Percentiles rank a stretch among this genome's conserved stretches.
These are phyloP conservation scores for Dalechampia spathulata DNA, from an alignment of 441 rosid species.

Conservation along the genomic window DNA sequence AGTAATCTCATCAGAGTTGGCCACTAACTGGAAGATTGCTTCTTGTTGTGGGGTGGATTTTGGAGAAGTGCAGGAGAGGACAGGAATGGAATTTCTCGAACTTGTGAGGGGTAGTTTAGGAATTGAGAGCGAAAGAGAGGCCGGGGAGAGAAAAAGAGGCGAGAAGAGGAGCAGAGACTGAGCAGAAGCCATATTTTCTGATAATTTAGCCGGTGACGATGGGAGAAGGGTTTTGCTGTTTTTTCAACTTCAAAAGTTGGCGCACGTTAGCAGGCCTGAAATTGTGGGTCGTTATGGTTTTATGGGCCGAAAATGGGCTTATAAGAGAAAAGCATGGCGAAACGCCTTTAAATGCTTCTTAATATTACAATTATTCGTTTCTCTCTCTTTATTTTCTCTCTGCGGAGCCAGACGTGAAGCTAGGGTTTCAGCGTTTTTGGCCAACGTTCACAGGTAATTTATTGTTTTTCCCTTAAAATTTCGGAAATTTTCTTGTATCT, in stretches of 20 bases:
- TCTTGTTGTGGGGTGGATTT: slow-evolving; percentile 26
- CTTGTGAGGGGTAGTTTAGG: slow-evolving; percentile 16
- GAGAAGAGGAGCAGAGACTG: slow-evolving; percentile 16
- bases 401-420: too few species aligned
- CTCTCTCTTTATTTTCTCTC: too few species aligned
- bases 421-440: too few species aligned
- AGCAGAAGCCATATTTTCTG: slow-evolving; percentile 29
- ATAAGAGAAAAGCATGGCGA: too few species aligned
- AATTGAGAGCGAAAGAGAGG: too few species aligned
- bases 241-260: not conserved
- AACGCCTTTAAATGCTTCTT: too few species aligned
- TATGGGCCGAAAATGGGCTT: slow-evolving; percentile 1
- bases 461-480: too few species aligned
- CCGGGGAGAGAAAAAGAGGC: slow-evolving; percentile 18
- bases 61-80: slow-evolving; percentile 27
- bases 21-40: slow-evolving; percentile 54
- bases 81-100: slow-evolving; percentile 15
- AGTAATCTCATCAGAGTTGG: slow-evolving; percentile 42
- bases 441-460: too few species aligned
- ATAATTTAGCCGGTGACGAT: not conserved
- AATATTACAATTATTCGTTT: too few species aligned
- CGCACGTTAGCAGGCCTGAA: not conserved
- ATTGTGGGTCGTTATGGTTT: too few species aligned
- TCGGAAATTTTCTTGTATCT: too few species aligned
- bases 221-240: slow-evolving; percentile 8